Conservation (phyloP, 2,329 filamentous ascomycete species). For the Epichloe gansuensis region DNA sequence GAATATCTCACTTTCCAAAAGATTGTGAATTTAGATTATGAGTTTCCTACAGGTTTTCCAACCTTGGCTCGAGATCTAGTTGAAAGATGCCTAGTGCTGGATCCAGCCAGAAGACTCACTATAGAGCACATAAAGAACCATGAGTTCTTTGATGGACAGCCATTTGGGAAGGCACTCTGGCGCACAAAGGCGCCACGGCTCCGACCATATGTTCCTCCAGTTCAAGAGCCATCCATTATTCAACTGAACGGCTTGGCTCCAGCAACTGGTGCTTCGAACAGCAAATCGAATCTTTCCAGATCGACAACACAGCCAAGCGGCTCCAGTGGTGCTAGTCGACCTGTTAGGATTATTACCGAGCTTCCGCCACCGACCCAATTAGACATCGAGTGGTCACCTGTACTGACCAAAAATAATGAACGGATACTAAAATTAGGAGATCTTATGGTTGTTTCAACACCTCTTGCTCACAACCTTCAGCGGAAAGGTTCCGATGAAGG, state of each 20-base stretch:
- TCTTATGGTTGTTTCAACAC: conserved; percentile 68
- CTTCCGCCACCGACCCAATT: conserved; percentile 91
- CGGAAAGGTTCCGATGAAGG: conserved; percentile 59
- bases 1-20: conserved; percentile 98
- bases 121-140: conserved; percentile 97
- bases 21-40: conserved; percentile 87
- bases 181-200: conserved; percentile 78
- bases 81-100: conserved; percentile 78
- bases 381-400: conserved; percentile 97
- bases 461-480: conserved; percentile 62
- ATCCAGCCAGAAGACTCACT: conserved; percentile 71
- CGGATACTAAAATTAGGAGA: conserved; percentile 91
- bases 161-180: conserved; percentile 79
- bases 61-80: conserved; percentile 76
- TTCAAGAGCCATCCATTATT: conserved; percentile 62
- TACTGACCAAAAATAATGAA: conserved; percentile 82
- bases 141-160: conserved; percentile 81
- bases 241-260: conserved; percentile 50
- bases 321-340: conserved; percentile 41
- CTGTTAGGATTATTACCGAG: conserved; percentile 81
- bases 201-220: conserved; percentile 68
- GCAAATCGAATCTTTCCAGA: conserved; percentile 17
- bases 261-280: conserved; percentile 12
- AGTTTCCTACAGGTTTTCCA: conserved; percentile 84
- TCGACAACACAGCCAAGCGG: conserved; percentile 21